Evolutionary conservation across 768 basidiomycete species (phyloP).

Genomic region (Saitozyma podzolica): DNA sequence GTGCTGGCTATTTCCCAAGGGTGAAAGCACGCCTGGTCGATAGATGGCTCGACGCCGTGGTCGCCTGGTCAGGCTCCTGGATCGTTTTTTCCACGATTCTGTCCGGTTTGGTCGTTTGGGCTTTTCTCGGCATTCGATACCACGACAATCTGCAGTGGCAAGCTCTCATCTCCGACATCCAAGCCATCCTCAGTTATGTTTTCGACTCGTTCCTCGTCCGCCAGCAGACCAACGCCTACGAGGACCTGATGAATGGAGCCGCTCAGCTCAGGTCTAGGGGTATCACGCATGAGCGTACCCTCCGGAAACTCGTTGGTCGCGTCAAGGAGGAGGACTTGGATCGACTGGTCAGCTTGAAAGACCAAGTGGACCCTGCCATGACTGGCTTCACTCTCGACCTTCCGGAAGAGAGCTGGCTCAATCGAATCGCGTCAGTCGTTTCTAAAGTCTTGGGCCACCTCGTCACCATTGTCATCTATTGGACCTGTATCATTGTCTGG

Average conservation of each 20-base stretch:
- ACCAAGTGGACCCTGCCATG: not conserved
- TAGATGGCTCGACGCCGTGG: not conserved
- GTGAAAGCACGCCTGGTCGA: not conserved
- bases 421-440: not conserved
- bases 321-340: not conserved
- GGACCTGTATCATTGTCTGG: constrained; percentile 5
- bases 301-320: not conserved
- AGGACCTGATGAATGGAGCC: not conserved
- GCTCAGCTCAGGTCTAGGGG: not conserved
- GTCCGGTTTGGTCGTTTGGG: constrained; percentile 1
- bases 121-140: constrained; percentile 3
- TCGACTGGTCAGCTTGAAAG: no score
- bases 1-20: not conserved
- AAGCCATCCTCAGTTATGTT: constrained; percentile 4
- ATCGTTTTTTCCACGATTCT: not conserved
- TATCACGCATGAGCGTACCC: not conserved
- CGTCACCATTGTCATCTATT: not conserved
- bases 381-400: not conserved
- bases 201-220: constrained; percentile 8
- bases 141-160: not conserved
- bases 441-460: constrained; percentile 3
- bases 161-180: constrained; percentile 4
- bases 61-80: not conserved
- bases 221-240: constrained; percentile 2
- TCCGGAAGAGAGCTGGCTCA: not conserved